phyloP scores from a whole-genome alignment of 495 filamentous ascomycete genomes.

The Penicillium lividum region DNA sequence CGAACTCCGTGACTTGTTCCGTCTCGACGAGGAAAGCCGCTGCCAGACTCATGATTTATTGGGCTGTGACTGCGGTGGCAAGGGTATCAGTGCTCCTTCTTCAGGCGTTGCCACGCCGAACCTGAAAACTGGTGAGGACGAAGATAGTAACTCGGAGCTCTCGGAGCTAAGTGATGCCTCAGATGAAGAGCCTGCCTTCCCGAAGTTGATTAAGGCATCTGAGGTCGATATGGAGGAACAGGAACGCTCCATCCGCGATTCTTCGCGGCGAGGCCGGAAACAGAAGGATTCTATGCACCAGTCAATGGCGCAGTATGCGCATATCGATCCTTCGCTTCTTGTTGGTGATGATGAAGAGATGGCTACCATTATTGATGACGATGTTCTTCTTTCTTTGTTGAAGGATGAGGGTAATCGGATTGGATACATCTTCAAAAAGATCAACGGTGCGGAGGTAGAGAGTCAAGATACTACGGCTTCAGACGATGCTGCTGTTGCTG shows the following conservation, averaged over 20 bases:
- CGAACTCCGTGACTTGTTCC: slow-evolving; percentile 72
- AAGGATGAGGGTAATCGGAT: slow-evolving; percentile 61
- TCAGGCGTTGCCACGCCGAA: slow-evolving; percentile 18
- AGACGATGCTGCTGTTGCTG: background rate
- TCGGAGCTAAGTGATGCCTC: slow-evolving; percentile 28
- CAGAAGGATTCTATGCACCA: slow-evolving; percentile 53
- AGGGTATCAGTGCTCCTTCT: slow-evolving; percentile 33
- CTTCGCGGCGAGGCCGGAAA: slow-evolving; percentile 25
- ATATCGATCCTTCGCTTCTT: slow-evolving; percentile 59
- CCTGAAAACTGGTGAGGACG: slow-evolving; percentile 4
- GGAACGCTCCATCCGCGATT: slow-evolving; percentile 48
- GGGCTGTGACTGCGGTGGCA: slow-evolving; percentile 66
- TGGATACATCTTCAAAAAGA: slow-evolving; percentile 70
- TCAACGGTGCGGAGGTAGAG: slow-evolving; percentile 28
- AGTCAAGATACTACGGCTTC: background rate
- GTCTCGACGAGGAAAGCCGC: slow-evolving; percentile 57
- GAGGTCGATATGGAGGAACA: slow-evolving; percentile 64
- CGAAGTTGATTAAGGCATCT: slow-evolving; percentile 54
- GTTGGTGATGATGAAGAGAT: slow-evolving; percentile 31
- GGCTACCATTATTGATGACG: slow-evolving; percentile 46
- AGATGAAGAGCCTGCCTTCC: slow-evolving; percentile 38
- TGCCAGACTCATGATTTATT: slow-evolving; percentile 72
- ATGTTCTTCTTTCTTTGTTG: slow-evolving; percentile 62
- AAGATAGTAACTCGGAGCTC: slow-evolving; percentile 22
- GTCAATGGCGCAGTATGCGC: slow-evolving; percentile 65